A percentile compares a stretch with the other conserved stretches of the same genome.
Evolutionary conservation across 345 rosid genomes (phyloP).

Genomic region (Lagerstroemia speciosa): DNA sequence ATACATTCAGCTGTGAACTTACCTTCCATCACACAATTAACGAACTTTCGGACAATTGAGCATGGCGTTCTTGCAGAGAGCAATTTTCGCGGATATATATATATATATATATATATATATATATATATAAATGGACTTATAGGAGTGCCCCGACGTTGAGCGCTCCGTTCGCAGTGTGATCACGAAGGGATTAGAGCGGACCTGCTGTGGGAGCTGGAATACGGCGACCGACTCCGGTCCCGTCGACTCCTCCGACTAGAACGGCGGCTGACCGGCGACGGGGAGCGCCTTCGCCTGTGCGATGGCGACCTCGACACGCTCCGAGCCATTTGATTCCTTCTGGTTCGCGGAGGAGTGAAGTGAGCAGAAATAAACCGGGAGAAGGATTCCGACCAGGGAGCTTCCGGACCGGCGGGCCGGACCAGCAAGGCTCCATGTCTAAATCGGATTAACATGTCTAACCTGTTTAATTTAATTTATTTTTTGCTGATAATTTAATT

Average conservation of each 20-base stretch:
- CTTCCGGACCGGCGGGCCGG: not conserved
- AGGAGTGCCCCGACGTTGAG: not conserved
- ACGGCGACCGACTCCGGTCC: slow-evolving; percentile 34
- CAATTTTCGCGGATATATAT: not conserved
- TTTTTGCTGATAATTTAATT: no score
- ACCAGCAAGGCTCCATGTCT: not conserved
- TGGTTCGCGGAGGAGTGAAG: not conserved
- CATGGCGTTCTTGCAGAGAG: not conserved
- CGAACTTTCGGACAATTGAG: not conserved
- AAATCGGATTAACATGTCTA: no score
- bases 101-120: no score
- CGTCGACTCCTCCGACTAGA: slow-evolving; percentile 37
- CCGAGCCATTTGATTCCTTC: slow-evolving; percentile 29
- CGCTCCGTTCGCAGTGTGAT: not conserved
- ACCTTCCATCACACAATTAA: not conserved
- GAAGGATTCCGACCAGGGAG: not conserved
- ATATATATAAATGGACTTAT: not conserved
- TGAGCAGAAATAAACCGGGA: not conserved
- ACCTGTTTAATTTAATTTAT: no score
- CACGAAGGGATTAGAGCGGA: not conserved
- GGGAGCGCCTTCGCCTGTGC: slow-evolving; percentile 39
- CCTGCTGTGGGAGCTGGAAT: slow-evolving; percentile 27
- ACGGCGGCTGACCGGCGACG: slow-evolving; percentile 25
- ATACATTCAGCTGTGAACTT: not conserved
- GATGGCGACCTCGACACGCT: slow-evolving; percentile 64